Percentiles rank a stretch among this genome's conserved stretches.
phyloP scores from a whole-genome alignment of 2,329 filamentous ascomycete species.

The Incumbomyces delicatus region DNA sequence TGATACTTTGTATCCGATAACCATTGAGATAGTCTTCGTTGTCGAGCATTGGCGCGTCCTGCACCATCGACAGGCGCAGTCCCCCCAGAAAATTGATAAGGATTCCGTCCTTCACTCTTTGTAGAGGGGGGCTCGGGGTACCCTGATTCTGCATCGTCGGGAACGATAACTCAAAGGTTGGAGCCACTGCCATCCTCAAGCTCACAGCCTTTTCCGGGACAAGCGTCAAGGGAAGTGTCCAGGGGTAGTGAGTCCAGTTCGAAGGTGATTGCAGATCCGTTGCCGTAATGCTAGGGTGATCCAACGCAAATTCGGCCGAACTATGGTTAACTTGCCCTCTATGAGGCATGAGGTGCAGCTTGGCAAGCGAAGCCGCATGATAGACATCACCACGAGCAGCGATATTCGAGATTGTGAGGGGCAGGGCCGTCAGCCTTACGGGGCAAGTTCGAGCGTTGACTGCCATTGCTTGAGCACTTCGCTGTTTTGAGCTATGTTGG shows the following conservation, averaged over 20 bases:
- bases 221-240: slow-evolving; percentile 72
- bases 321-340: slow-evolving; percentile 48
- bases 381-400: slow-evolving; percentile 74
- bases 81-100: slow-evolving; percentile 52
- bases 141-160: slow-evolving; percentile 45
- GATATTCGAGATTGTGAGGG: slow-evolving; percentile 67
- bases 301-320: slow-evolving; percentile 43
- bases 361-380: slow-evolving; percentile 76
- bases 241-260: slow-evolving; percentile 83
- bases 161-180: slow-evolving; percentile 62
- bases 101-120: slow-evolving; percentile 50
- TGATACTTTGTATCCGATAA: slow-evolving; percentile 62
- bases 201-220: slow-evolving; percentile 72
- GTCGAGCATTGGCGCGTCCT: slow-evolving; percentile 30
- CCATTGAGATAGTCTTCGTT: slow-evolving; percentile 25
- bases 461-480: slow-evolving; percentile 7
- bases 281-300: slow-evolving; percentile 46
- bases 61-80: slow-evolving; percentile 43
- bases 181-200: slow-evolving; percentile 57
- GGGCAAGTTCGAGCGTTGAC: slow-evolving; percentile 49
- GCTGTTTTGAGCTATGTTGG: slow-evolving; percentile 8
- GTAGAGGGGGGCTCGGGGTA: slow-evolving; percentile 38
- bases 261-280: slow-evolving; percentile 50
- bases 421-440: slow-evolving; percentile 46
- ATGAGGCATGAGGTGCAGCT: slow-evolving; percentile 63